Percentiles rank a stretch among this genome's conserved stretches.
These are phyloP conservation scores for Xenoacremonium recifei DNA, from an alignment of 2,329 filamentous ascomycete genomes.

Conservation along the genomic window DNA sequence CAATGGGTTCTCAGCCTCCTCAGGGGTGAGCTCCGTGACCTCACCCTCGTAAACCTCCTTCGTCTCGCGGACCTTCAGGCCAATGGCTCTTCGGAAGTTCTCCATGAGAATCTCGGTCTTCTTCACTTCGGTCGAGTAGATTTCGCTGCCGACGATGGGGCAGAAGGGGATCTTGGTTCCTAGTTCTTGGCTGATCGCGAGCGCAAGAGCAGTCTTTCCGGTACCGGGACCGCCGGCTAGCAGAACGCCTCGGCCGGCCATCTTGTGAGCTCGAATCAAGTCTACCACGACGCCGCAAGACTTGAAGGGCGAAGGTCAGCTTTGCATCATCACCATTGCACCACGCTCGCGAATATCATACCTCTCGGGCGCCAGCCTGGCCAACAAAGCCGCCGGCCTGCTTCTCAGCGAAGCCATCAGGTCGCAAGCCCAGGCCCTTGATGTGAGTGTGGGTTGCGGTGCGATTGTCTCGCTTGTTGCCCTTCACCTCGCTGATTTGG, in stretches of 20 bases:
- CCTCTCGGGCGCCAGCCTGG: conserved; percentile 84
- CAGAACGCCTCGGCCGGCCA: conserved; percentile 91
- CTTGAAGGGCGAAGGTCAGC: conserved; percentile 43
- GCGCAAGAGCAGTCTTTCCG: conserved; percentile 92
- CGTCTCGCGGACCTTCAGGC: conserved; percentile 93
- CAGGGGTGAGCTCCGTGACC: conserved; percentile 94
- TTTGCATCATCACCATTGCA: not conserved
- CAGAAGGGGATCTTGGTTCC: conserved; percentile 98
- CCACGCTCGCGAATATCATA: conserved; percentile 35
- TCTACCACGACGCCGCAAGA: conserved; percentile 96
- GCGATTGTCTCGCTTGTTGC: conserved; percentile 90
- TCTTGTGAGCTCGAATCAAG: conserved; percentile 92
- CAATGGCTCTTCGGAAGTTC: conserved; percentile 96
- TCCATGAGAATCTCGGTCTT: conserved; percentile 99
- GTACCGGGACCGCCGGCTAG: conserved; percentile 94
- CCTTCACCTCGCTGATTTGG: conserved; percentile 91
- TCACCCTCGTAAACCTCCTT: conserved; percentile 99
- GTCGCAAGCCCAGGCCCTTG: conserved; percentile 84
- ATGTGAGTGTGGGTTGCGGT: conserved; percentile 98
- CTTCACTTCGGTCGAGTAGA: conserved; percentile 98
- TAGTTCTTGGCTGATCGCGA: conserved; percentile 94
- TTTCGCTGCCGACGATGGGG: conserved; percentile 95
- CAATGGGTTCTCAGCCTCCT: conserved; percentile 96
- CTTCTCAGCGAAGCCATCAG: conserved; percentile 81
- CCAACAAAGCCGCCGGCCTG: conserved; percentile 85